Percentiles rank a stretch among this genome's conserved stretches.
Conservation (phyloP, 768 basidiomycete species). For the Agrocybe praecox region DNA sequence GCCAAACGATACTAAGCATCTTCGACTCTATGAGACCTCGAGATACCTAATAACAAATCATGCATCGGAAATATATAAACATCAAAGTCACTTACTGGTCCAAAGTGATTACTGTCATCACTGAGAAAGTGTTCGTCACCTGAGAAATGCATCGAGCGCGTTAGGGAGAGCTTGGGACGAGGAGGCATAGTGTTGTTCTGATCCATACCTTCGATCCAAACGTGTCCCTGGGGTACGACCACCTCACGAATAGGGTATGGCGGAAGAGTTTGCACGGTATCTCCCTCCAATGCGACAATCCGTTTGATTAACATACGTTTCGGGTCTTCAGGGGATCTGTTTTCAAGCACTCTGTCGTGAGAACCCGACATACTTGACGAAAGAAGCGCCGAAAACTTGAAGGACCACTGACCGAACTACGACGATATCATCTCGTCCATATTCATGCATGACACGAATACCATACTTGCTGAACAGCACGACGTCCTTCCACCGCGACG, state of each 20-base stretch:
- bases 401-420: conserved; percentile 48
- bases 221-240: conserved; percentile 59
- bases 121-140: conserved; percentile 71
- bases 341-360: neutral
- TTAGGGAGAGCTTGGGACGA: too few relatives aligned
- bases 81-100: conserved; percentile 49
- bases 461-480: conserved; percentile 62
- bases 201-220: conserved; percentile 73
- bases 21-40: conserved; percentile 52
- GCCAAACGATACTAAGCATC: conserved; percentile 54
- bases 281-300: conserved; percentile 64
- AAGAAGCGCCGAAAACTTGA: neutral
- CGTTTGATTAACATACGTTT: conserved; percentile 63
- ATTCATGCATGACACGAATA: conserved; percentile 34
- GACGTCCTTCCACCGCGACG: conserved; percentile 61
- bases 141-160: conserved; percentile 20
- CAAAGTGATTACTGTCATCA: conserved; percentile 73
- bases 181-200: neutral
- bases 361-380: too few relatives aligned
- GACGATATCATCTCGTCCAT: conserved; percentile 66
- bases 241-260: conserved; percentile 62
- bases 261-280: conserved; percentile 66
- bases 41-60: conserved; percentile 37
- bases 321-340: conserved; percentile 62
- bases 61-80: neutral